Conservation (phyloP, 2,329 filamentous ascomycete genomes). For the Penicillium sp. region DNA sequence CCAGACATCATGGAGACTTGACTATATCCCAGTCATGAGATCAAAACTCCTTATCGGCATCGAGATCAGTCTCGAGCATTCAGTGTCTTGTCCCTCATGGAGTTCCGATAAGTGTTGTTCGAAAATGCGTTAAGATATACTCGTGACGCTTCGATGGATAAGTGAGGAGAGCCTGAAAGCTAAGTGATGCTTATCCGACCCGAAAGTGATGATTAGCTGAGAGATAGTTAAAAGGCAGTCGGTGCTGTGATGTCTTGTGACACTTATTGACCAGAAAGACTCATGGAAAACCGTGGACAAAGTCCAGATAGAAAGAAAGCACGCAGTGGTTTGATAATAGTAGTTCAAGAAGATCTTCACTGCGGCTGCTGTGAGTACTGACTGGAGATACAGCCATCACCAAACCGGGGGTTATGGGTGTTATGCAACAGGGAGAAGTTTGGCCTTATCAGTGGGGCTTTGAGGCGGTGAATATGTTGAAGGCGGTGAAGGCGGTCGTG, state of each 20-base stretch:
- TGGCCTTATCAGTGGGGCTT: slow-evolving; percentile 11
- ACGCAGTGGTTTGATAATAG: not conserved
- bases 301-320: not conserved
- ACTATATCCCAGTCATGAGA: not conserved
- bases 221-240: not conserved
- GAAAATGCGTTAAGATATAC: not conserved
- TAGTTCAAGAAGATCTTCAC: not conserved
- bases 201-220: not conserved
- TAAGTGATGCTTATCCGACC: not conserved
- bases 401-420: not conserved
- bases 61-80: not conserved
- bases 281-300: not conserved
- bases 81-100: not conserved
- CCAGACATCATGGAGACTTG: slow-evolving; percentile 4
- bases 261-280: not conserved
- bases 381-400: not conserved
- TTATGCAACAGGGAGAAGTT: not conserved
- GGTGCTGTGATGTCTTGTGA: not conserved
- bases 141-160: not conserved
- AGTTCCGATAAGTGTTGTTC: not conserved
- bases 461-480: not conserved
- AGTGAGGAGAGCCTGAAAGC: not conserved
- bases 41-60: not conserved
- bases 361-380: not conserved
- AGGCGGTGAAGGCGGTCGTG: not conserved